Conservation (phyloP, 768 basidiomycete species). For the Agrocybe pediades region DNA sequence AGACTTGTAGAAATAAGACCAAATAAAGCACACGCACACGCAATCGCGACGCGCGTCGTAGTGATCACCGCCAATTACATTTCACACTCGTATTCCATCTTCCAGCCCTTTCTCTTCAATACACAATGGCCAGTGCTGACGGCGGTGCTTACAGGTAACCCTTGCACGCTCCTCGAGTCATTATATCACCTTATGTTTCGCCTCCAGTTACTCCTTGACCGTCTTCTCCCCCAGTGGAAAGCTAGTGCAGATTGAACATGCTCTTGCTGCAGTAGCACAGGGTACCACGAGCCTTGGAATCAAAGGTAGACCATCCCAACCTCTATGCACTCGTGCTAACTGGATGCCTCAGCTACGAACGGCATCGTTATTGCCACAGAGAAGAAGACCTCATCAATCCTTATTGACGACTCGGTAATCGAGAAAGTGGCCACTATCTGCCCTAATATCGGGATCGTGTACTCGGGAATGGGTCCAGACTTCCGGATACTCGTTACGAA, state of each 20-base stretch:
- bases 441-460: slow-evolving; percentile 99
- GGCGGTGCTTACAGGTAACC: slow-evolving; percentile 77
- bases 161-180: slow-evolving; percentile 3
- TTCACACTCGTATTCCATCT: slow-evolving; percentile 8
- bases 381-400: slow-evolving; percentile 97
- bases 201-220: slow-evolving; percentile 99
- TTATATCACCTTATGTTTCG: slow-evolving; percentile 16
- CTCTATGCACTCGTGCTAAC: neutral
- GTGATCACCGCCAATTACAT: slow-evolving; percentile 11
- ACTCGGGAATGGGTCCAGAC: slow-evolving; percentile 99
- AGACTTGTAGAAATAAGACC: slow-evolving; percentile 13
- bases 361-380: slow-evolving; percentile 99
- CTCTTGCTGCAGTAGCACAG: slow-evolving; percentile 91
- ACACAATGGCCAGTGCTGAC: slow-evolving; percentile 76
- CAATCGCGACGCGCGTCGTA: slow-evolving; percentile 26
- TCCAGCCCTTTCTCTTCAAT: slow-evolving; percentile 8
- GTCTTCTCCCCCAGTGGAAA: slow-evolving; percentile 99
- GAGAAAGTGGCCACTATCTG: slow-evolving; percentile 98
- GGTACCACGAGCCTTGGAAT: slow-evolving; percentile 98
- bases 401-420: slow-evolving; percentile 97
- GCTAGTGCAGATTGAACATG: slow-evolving; percentile 99
- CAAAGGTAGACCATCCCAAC: slow-evolving; percentile 68
- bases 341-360: slow-evolving; percentile 77
- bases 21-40: slow-evolving; percentile 21
- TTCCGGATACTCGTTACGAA: slow-evolving; percentile 93